phyloP scores from a whole-genome alignment of 2,329 filamentous ascomycete genomes.

The Fusarium sp. region DNA sequence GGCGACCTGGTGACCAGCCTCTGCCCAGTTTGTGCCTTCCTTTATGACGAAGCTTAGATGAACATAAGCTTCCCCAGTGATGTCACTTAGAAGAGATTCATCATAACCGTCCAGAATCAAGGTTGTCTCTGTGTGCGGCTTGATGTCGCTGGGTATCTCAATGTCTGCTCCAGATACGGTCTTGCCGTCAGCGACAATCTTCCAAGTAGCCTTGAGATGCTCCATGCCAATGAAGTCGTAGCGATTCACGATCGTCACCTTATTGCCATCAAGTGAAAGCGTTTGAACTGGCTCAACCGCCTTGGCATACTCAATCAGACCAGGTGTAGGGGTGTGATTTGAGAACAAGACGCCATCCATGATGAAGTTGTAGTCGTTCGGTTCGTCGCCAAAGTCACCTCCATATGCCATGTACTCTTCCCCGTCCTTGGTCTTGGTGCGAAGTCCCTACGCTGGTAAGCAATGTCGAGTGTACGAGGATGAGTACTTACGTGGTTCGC shows the following conservation, averaged over 20 bases:
- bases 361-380: not conserved
- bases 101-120: constrained; percentile 51
- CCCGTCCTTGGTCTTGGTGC: not conserved
- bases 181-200: not conserved
- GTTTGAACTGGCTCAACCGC: not conserved
- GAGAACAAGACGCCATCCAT: not conserved
- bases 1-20: constrained; percentile 63
- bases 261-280: not conserved
- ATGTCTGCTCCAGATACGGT: not conserved
- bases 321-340: not conserved
- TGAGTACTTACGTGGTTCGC: not conserved
- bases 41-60: constrained; percentile 61
- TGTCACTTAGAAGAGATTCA: constrained; percentile 32
- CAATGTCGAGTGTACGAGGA: too few species aligned
- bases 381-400: not conserved
- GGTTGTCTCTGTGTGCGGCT: constrained; percentile 56
- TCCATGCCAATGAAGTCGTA: not conserved
- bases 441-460: not conserved
- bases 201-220: not conserved
- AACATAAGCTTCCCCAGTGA: constrained; percentile 59
- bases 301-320: not conserved
- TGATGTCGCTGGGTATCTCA: constrained; percentile 44
- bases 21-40: constrained; percentile 62
- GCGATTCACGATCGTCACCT: not conserved
- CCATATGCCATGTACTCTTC: not conserved